A percentile compares a stretch with the other conserved stretches of the same genome.
phyloP scores from a whole-genome alignment of 2,329 filamentous ascomycete species.

The Sporothrix globosa region DNA sequence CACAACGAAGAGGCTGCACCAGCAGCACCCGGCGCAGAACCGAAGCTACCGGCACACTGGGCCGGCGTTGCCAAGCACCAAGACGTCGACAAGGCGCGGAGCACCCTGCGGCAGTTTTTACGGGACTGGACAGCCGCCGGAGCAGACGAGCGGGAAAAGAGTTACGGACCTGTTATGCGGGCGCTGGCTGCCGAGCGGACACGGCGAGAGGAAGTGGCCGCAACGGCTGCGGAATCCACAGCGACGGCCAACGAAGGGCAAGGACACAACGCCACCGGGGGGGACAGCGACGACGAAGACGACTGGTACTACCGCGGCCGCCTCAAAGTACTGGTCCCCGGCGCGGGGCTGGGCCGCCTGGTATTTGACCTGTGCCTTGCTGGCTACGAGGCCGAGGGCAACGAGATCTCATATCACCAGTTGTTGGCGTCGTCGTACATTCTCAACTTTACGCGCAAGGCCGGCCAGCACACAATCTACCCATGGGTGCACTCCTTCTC shows the following conservation, averaged over 20 bases:
- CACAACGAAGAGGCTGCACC: background rate
- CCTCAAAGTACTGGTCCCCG: constrained; percentile 78
- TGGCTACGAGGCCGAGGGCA: constrained; percentile 80
- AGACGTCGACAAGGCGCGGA: constrained; percentile 89
- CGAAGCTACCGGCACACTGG: constrained; percentile 64
- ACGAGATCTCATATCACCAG: constrained; percentile 96
- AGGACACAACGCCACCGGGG: background rate
- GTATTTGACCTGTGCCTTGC: constrained; percentile 80
- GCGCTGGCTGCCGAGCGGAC: constrained; percentile 60
- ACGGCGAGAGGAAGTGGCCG: constrained; percentile 35
- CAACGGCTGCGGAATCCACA: constrained; percentile 18
- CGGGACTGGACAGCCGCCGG: constrained; percentile 91
- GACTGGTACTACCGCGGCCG: constrained; percentile 42
- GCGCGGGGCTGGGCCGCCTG: constrained; percentile 83
- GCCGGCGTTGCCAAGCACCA: constrained; percentile 66
- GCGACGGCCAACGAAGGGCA: background rate
- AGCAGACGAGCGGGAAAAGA: constrained; percentile 70
- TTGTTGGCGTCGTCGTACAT: constrained; percentile 82
- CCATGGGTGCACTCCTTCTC: constrained; percentile 89
- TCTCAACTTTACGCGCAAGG: constrained; percentile 66
- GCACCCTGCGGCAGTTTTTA: constrained; percentile 90
- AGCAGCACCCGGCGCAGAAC: constrained; percentile 43
- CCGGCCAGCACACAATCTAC: constrained; percentile 71
- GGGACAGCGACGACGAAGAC: constrained; percentile 16
- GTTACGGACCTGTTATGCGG: constrained; percentile 72